Conservation (phyloP, 805 yeast species). For the Teunomyces panamensis region DNA sequence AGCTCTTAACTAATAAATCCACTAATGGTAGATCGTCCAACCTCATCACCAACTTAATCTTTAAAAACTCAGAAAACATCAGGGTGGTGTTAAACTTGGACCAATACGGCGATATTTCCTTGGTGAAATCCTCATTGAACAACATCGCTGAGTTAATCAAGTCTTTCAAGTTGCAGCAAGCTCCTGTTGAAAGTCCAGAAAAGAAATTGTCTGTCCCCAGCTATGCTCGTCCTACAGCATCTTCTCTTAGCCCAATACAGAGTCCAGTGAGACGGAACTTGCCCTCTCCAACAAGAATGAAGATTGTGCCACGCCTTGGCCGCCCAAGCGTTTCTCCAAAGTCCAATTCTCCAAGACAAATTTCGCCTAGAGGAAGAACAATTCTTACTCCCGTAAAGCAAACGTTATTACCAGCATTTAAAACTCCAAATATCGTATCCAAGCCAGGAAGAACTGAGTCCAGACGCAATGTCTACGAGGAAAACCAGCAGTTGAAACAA, state of each 20-base stretch:
- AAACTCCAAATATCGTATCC: slow-evolving; percentile 3
- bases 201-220: slow-evolving; percentile 3
- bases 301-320: slow-evolving; percentile 6
- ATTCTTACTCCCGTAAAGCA: neutral
- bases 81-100: slow-evolving; percentile 27
- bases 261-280: slow-evolving; percentile 2
- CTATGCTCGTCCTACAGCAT: slow-evolving; percentile 32
- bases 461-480: slow-evolving; percentile 8
- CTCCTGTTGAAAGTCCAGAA: neutral
- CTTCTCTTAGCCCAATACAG: slow-evolving; percentile 18
- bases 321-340: slow-evolving; percentile 8
- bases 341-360: neutral
- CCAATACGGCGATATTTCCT: slow-evolving; percentile 19
- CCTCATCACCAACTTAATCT: slow-evolving; percentile 25
- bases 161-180: slow-evolving; percentile 11
- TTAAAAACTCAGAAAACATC: slow-evolving; percentile 14
- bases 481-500: slow-evolving; percentile 12
- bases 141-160: slow-evolving; percentile 23
- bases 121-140: slow-evolving; percentile 24
- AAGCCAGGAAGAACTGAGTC: slow-evolving; percentile 3
- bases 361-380: neutral
- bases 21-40: slow-evolving; percentile 22
- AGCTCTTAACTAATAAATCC: slow-evolving; percentile 14
- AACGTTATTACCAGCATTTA: neutral
- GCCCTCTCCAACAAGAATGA: slow-evolving; percentile 10